Conservation (phyloP, 306 rosid genomes). For the Acacia acuminata region DNA sequence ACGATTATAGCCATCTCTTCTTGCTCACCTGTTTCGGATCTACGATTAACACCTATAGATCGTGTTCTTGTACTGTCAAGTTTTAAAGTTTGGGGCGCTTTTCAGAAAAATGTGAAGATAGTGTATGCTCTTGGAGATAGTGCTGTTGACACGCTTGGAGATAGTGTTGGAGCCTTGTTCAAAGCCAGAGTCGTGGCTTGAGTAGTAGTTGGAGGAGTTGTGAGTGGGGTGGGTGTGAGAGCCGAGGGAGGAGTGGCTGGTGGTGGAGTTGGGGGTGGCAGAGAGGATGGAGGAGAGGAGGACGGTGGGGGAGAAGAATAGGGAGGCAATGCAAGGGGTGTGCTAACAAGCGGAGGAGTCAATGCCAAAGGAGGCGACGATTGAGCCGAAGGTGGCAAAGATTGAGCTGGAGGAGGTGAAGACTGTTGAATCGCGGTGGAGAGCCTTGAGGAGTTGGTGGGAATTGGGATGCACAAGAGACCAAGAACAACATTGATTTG, state of each 20-base stretch:
- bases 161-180: background rate
- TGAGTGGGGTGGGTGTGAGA: slow-evolving; percentile 40
- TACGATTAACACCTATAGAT: too few relatives aligned
- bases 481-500: slow-evolving; percentile 28
- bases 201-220: background rate
- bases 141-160: slow-evolving; percentile 7
- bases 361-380: slow-evolving; percentile 31
- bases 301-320: slow-evolving; percentile 27
- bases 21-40: too few relatives aligned
- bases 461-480: slow-evolving; percentile 52
- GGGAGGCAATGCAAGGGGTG: slow-evolving; percentile 34
- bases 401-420: background rate
- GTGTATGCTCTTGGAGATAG: too few relatives aligned
- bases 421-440: slow-evolving; percentile 23
- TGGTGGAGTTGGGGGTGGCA: slow-evolving; percentile 49
- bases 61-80: too few relatives aligned
- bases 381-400: slow-evolving; percentile 36
- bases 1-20: too few relatives aligned
- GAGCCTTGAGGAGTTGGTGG: slow-evolving; percentile 18
- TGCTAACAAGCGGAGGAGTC: slow-evolving; percentile 27
- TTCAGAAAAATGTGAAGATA: too few relatives aligned
- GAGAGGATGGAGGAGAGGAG: slow-evolving; percentile 23
- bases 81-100: too few relatives aligned
- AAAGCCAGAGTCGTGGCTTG: slow-evolving; percentile 33
- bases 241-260: slow-evolving; percentile 34